Evolutionary conservation across 2,329 filamentous ascomycete species (phyloP).

Genomic region (Aspergillus novoparasiticus): DNA sequence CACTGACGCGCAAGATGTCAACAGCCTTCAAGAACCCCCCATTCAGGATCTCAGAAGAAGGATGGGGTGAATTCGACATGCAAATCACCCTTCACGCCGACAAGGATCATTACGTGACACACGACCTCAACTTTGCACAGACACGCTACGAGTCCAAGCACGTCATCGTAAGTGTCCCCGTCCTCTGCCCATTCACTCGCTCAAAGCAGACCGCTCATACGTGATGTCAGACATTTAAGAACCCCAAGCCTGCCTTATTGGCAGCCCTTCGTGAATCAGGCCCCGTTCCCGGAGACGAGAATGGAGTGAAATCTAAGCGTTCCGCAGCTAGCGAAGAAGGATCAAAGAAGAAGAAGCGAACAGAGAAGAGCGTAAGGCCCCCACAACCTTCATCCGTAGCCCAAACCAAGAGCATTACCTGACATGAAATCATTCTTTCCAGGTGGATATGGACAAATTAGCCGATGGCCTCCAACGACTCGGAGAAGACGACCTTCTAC

Average conservation of each 20-base stretch:
- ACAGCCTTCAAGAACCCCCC: slow-evolving; percentile 79
- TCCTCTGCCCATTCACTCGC: background rate
- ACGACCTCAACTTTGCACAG: slow-evolving; percentile 90
- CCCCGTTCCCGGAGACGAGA: slow-evolving; percentile 73
- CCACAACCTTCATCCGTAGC: background rate
- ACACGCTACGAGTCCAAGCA: slow-evolving; percentile 82
- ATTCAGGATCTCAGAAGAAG: slow-evolving; percentile 88
- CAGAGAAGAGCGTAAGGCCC: slow-evolving; percentile 58
- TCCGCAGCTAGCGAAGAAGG: slow-evolving; percentile 58
- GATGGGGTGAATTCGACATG: slow-evolving; percentile 99
- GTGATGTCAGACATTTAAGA: slow-evolving; percentile 71
- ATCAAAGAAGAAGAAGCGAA: slow-evolving; percentile 76
- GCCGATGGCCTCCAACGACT: slow-evolving; percentile 89
- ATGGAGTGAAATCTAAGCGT: slow-evolving; percentile 65
- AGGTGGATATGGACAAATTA: slow-evolving; percentile 92
- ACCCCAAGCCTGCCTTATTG: slow-evolving; percentile 84
- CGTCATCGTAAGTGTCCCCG: slow-evolving; percentile 58
- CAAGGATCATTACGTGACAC: slow-evolving; percentile 80
- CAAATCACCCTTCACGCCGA: slow-evolving; percentile 80
- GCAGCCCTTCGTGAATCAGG: slow-evolving; percentile 80
- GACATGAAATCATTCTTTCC: background rate
- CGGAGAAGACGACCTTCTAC: slow-evolving; percentile 86
- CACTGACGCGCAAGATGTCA: slow-evolving; percentile 11
- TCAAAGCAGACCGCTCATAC: background rate
- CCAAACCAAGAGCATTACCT: background rate